Percentiles rank a stretch among this genome's conserved stretches.
phyloP scores from a whole-genome alignment of 345 rosid species.

The Carallia brachiata region DNA sequence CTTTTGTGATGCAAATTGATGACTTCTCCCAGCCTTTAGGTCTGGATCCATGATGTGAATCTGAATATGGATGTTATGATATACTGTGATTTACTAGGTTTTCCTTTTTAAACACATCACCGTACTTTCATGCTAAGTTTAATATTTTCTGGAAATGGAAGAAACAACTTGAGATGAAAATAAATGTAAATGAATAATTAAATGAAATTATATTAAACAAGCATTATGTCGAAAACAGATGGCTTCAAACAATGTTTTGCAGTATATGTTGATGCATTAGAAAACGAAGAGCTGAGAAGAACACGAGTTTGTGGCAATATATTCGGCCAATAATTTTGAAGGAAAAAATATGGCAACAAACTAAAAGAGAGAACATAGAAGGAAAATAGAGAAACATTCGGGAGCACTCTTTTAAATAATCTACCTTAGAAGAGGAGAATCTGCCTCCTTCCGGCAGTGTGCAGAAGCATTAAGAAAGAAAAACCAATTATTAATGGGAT shows the following conservation, averaged over 20 bases:
- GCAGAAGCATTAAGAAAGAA: no score
- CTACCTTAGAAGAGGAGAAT: no score
- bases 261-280: not conserved
- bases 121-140: no score
- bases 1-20: not conserved
- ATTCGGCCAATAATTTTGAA: not conserved
- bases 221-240: not conserved
- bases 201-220: not conserved
- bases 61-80: not conserved
- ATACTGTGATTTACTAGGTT: not conserved
- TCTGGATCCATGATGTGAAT: not conserved
- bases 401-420: not conserved
- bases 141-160: not conserved
- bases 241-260: not conserved
- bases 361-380: not conserved
- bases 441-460: no score
- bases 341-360: not conserved
- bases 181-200: not conserved
- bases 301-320: no score
- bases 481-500: no score
- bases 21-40: constrained; percentile 4
- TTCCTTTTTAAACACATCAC: no score
- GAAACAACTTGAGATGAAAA: not conserved
- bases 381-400: not conserved
- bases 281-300: no score